These are phyloP conservation scores for Cystobasidium ongulense DNA, from an alignment of 768 basidiomycete genomes.

Conservation along the genomic window DNA sequence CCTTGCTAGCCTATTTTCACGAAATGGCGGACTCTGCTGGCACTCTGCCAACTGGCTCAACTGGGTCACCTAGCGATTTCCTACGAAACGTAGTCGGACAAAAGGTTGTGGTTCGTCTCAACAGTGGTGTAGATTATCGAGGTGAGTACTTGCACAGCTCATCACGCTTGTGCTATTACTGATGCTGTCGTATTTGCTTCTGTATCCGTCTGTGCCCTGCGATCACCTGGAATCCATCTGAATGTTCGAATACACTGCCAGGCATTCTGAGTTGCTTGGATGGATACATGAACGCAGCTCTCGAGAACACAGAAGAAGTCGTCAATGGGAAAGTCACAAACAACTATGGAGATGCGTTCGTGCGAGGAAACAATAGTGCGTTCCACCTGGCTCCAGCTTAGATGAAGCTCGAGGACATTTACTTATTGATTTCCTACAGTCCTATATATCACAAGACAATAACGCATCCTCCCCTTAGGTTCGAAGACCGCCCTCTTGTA, in stretches of 20 bases:
- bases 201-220: background rate
- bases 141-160: conserved; percentile 51
- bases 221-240: background rate
- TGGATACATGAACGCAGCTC: conserved; percentile 91
- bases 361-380: conserved; percentile 84
- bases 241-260: conserved; percentile 43
- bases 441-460: conserved; percentile 62
- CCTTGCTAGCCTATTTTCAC: background rate
- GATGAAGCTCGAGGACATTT: background rate
- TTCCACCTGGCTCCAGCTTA: background rate
- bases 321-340: conserved; percentile 80
- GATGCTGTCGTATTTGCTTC: background rate
- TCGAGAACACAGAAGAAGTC: conserved; percentile 95
- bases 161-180: background rate
- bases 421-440: conserved; percentile 49
- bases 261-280: conserved; percentile 90
- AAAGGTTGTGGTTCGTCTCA: conserved; percentile 79
- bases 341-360: conserved; percentile 84
- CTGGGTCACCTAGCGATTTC: conserved; percentile 38
- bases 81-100: conserved; percentile 80
- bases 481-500: background rate
- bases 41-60: background rate
- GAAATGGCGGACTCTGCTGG: conserved; percentile 8
- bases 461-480: background rate
- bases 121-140: conserved; percentile 85